Percentiles rank a stretch among this genome's conserved stretches.
phyloP scores from a whole-genome alignment of 2,329 filamentous ascomycete species.

The Pseudogymnoascus sp. region DNA sequence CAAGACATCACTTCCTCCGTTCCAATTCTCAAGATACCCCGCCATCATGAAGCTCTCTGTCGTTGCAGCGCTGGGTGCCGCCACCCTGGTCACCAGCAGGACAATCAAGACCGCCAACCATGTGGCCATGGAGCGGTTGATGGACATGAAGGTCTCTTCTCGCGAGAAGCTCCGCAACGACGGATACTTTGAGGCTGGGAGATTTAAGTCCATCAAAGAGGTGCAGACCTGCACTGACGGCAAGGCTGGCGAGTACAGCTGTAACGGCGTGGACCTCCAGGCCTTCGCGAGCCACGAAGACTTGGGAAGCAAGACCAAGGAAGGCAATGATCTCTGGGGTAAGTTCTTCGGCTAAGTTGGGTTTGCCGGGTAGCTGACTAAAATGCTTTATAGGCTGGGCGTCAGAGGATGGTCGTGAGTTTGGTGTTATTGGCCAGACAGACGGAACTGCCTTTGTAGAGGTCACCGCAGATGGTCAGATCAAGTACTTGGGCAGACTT shows the following conservation, averaged over 20 bases:
- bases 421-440: conserved; percentile 41
- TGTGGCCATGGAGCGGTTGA: not conserved
- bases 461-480: conserved; percentile 36
- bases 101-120: conserved; percentile 2
- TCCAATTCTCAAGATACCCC: not conserved
- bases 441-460: conserved; percentile 45
- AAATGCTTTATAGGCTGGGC: conserved; percentile 35
- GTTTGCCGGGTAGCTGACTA: conserved; percentile 26
- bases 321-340: conserved; percentile 1
- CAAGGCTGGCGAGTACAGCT: conserved; percentile 5
- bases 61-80: not conserved
- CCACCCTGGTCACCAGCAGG: conserved; percentile 2
- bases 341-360: not conserved
- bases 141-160: not conserved
- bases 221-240: not conserved
- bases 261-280: conserved; percentile 41
- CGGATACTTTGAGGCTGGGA: not conserved
- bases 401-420: conserved; percentile 40
- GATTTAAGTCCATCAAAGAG: not conserved
- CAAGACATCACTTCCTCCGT: not conserved
- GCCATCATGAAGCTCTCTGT: conserved; percentile 2
- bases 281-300: conserved; percentile 47
- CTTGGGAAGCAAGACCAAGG: conserved; percentile 41
- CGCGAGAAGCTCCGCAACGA: not conserved
- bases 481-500: conserved; percentile 36